These are phyloP conservation scores for Phyllosticta ampelicida DNA, from an alignment of 2,329 filamentous ascomycete species.

Conservation along the genomic window DNA sequence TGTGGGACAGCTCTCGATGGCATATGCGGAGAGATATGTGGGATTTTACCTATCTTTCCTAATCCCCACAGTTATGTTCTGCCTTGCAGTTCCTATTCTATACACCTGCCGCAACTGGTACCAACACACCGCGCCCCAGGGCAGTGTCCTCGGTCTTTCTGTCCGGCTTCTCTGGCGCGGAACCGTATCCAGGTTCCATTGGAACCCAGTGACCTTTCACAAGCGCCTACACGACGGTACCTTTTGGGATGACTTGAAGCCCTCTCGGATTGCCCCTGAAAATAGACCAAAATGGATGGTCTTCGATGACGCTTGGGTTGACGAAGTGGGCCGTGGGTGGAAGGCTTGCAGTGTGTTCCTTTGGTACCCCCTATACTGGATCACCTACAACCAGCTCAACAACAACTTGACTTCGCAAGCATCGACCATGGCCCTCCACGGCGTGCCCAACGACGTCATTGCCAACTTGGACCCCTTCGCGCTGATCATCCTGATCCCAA, in stretches of 20 bases:
- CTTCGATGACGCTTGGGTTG: slow-evolving; percentile 74
- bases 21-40: slow-evolving; percentile 37
- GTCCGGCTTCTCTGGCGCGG: slow-evolving; percentile 47
- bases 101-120: slow-evolving; percentile 51
- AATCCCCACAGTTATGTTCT: slow-evolving; percentile 56
- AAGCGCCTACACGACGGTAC: slow-evolving; percentile 43
- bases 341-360: slow-evolving; percentile 32
- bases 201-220: slow-evolving; percentile 47
- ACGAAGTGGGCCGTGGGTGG: slow-evolving; percentile 58
- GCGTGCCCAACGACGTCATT: slow-evolving; percentile 68
- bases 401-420: slow-evolving; percentile 60
- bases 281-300: slow-evolving; percentile 60
- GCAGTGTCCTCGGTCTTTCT: slow-evolving; percentile 57
- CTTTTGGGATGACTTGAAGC: slow-evolving; percentile 57
- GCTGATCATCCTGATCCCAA: slow-evolving; percentile 63
- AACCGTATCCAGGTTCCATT: slow-evolving; percentile 47
- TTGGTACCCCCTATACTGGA: slow-evolving; percentile 60
- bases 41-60: slow-evolving; percentile 65
- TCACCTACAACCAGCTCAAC: slow-evolving; percentile 58
- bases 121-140: slow-evolving; percentile 50
- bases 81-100: slow-evolving; percentile 48
- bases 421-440: slow-evolving; percentile 54
- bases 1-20: slow-evolving; percentile 27
- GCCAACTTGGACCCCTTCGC: slow-evolving; percentile 66
- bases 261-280: slow-evolving; percentile 44